Base-by-base conservation (phyloP, 129 eudicot genomes). In the Helianthus tuberosus region DNA sequence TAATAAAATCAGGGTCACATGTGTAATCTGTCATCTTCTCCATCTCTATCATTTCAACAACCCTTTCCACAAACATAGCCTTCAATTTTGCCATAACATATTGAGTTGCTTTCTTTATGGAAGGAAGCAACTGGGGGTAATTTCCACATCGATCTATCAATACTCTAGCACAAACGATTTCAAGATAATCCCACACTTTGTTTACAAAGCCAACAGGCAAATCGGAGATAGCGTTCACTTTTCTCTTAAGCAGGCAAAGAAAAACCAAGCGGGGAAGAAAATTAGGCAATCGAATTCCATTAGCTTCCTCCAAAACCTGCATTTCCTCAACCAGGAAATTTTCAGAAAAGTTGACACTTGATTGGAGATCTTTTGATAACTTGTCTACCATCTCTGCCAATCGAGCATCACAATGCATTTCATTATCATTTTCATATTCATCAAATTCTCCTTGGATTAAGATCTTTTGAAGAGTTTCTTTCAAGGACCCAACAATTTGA, bases 301-400 rank as follows among this genome's bases (percentile, higher is more conserved):
- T 79, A 10, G 74, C 75, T 50, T 84, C 87, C 65, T 79, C 77
- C 5, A 79, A 54, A 32, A 75, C 73, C 39, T 63, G 6, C 44
- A 84, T 66, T 35, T 84, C 87, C 8, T 84, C 87, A 23, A 75
- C 75, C 1, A 84, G 66, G 63, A 81, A 81, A 32, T 35, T 15
- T 32, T 71, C 44, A 47, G 69, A 15, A 61, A 67, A 32, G 23
- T 44, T 46, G 23, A 20, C 46, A 36, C 47, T 49, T 0, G 41
- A 10, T 8, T 25, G 64, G 10, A 80, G 63, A 25, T 65, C 71
- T 3, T 8, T 23, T 3, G 62, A 35, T 17, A 77, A 77, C 13
- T 48, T 12, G 7, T 77, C 47, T 29, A 77, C 29, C 71, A 77
- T 77, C 70, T 69, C 76, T 1, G 44, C 76, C 55, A 77, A 62